Conservation (phyloP, 164 flowering plant genomes). For the Tetrastigma voinierianum region DNA sequence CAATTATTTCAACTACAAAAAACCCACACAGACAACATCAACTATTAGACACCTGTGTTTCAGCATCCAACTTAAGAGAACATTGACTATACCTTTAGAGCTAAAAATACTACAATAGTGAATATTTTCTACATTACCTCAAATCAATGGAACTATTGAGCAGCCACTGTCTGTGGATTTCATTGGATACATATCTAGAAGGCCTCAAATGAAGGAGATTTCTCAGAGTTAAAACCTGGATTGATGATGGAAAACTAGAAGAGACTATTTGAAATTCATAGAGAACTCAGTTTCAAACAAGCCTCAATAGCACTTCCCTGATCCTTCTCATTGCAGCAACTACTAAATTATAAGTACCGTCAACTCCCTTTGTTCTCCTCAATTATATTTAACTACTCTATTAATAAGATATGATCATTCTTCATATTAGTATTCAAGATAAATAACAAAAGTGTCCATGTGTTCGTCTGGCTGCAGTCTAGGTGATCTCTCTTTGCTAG, state of each 20-base stretch:
- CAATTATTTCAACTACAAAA: no score
- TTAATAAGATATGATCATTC: no score
- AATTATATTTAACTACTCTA: no score
- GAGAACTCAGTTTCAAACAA: neutral
- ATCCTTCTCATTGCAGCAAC: conserved; percentile 1
- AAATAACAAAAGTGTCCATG: no score
- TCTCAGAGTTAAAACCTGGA: neutral
- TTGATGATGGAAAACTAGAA: neutral
- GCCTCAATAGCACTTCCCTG: neutral
- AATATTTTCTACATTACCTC: neutral
- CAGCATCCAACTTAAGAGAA: neutral
- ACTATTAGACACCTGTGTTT: neutral
- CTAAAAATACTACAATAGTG: neutral
- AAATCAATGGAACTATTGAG: neutral
- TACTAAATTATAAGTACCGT: no score
- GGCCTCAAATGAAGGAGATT: neutral
- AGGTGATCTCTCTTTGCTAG: no score
- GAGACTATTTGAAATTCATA: neutral
- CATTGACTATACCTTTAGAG: neutral
- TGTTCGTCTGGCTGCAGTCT: no score
- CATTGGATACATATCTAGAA: neutral
- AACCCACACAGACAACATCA: neutral
- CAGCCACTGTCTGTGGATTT: neutral
- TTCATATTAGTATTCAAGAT: no score
- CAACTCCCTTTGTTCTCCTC: no score